Percentiles rank a stretch among this genome's conserved stretches.
These are phyloP conservation scores for Polytrichum formosum DNA, from an alignment of 225 moss, liverwort and hornwort genomes.

Conservation along the genomic window DNA sequence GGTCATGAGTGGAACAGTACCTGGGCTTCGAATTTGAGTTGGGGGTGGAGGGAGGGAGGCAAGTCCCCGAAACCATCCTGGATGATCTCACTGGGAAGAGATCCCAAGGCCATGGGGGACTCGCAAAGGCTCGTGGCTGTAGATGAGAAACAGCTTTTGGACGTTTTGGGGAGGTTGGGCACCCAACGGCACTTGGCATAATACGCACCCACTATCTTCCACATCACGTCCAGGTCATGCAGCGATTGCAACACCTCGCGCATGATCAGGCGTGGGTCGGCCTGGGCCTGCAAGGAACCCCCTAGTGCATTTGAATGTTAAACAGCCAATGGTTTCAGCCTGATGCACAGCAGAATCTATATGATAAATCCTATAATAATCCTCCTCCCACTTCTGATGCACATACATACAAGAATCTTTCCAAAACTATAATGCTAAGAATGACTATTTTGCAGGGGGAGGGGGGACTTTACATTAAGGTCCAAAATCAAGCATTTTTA, in stretches of 20 bases:
- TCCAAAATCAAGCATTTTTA: too few species aligned
- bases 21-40: conserved; percentile 56
- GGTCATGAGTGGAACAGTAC: conserved; percentile 5
- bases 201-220: conserved; percentile 53
- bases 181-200: conserved; percentile 54
- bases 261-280: conserved; percentile 44
- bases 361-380: background rate
- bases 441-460: too few species aligned
- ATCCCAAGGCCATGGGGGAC: conserved; percentile 22
- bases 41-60: conserved; percentile 16
- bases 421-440: too few species aligned
- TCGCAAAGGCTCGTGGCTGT: conserved; percentile 12
- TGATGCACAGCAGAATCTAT: background rate
- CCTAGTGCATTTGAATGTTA: background rate
- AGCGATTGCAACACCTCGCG: conserved; percentile 45
- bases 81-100: conserved; percentile 24
- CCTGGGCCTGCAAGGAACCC: conserved; percentile 32
- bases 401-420: too few species aligned
- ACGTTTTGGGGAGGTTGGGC: conserved; percentile 27
- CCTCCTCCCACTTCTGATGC: background rate
- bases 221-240: conserved; percentile 42
- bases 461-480: too few species aligned
- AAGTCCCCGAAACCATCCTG: conserved; percentile 19
- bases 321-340: background rate
- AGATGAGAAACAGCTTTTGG: conserved; percentile 15